Base-by-base conservation (phyloP, 108 stramenopile species). In the Cyclotella baltica region DNA sequence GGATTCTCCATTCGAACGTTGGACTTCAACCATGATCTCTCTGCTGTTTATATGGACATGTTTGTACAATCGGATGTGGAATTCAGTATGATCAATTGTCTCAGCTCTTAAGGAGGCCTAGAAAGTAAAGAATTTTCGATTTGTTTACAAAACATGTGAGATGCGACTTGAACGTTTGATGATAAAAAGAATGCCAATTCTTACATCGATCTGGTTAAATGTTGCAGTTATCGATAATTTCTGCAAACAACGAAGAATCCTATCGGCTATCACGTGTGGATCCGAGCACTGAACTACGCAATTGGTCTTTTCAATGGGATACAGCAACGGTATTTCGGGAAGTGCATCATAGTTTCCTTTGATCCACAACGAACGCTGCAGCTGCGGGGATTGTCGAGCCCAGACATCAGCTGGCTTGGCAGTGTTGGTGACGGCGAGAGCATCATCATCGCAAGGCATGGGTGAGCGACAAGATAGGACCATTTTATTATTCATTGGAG, bases 31-130 rank as follows among this genome's bases (percentile, higher is more conserved):
- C 63, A 71, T 70, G 38, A 78, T 70, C 3, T 59, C 29, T 15
- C 22, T 3, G 20, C 13, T 37, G 46, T 53, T 55, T n/a, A 28
- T 28, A 28, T 30, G 23, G 27, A 25, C 56, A 22, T 50, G 48
- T 37, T 71, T 78, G 62, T 62, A 78, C 30, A 78, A 31, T 29
- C 70, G 56, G 36, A 78, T 29, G 29, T 43, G 40, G 46, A 78
- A 78, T 47, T 62, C 63, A n/a, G 69, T 71, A n/a, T 71, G 77
- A 64, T 78, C 77, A 9, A 78, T 35, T 15, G 77, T 52, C 57
- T 78, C 77, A 5, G 77, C 77, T 27, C 57, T 25, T 5, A 78
- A 51, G 15, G 69, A 78, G n/a, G 77, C 77, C 62, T 68, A 30
- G 47, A 5, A 27, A 25, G 22, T 57, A 57, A n/a, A n/a, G n/a